These are phyloP conservation scores for Candida argentea DNA, from an alignment of 805 yeast genomes.

Conservation along the genomic window DNA sequence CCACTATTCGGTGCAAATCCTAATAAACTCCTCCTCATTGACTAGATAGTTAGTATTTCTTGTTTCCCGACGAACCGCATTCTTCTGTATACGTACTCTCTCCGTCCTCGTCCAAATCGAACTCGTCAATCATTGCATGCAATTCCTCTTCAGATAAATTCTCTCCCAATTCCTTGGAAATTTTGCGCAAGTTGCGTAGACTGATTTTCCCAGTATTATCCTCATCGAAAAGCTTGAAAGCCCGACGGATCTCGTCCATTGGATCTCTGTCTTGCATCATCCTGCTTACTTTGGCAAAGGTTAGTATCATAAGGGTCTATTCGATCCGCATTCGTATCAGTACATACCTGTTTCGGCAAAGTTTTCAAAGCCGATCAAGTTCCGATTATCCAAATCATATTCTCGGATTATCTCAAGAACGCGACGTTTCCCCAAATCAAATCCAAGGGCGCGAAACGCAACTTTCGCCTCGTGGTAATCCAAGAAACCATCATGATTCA, in stretches of 20 bases:
- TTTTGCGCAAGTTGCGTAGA: conserved; percentile 72
- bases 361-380: conserved; percentile 68
- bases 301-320: conserved; percentile 4
- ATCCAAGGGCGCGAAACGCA: conserved; percentile 89
- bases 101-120: conserved; percentile 93
- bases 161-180: conserved; percentile 89
- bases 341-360: conserved; percentile 63
- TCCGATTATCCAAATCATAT: conserved; percentile 68
- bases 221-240: conserved; percentile 82
- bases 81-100: conserved; percentile 48
- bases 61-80: neutral
- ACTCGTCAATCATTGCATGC: conserved; percentile 95
- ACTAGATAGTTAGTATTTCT: conserved; percentile 31
- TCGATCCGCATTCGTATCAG: too few relatives aligned
- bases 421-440: conserved; percentile 68
- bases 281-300: conserved; percentile 50
- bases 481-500: conserved; percentile 81
- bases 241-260: conserved; percentile 80
- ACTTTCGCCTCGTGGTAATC: conserved; percentile 93
- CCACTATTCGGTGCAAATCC: conserved; percentile 8
- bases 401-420: conserved; percentile 69
- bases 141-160: conserved; percentile 85
- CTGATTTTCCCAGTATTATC: conserved; percentile 80
- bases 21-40: conserved; percentile 69
- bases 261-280: conserved; percentile 87